Evolutionary conservation across 345 rosid species (phyloP), one percentile per base, ranked within the genome.

Genomic region (Combretum micranthum): DNA sequence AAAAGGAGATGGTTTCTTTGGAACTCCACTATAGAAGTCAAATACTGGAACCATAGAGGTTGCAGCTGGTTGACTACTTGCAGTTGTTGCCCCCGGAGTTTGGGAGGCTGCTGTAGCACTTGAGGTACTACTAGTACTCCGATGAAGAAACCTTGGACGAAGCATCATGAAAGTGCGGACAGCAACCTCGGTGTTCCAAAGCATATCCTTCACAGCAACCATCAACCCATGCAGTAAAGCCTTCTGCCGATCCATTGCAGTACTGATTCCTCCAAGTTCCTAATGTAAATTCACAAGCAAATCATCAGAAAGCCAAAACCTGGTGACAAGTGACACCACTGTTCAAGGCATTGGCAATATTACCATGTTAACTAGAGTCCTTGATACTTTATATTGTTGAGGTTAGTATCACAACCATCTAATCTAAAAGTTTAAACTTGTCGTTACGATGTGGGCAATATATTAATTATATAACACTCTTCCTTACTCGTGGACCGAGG

Each of bases 191-290:
- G 99, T 82, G 73, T 83, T 82, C 62, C 88, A 72, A 54, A 93
- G 69, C 95, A 87, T 87, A 61, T 79, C 88, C 74, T 93, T 93
- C 18, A 68, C 96, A 62, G 69, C 80, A 68, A 75, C 72, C 96
- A 87, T 93, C 55, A 85, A 82, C 69, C 75, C 95, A 18, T 79
- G 91, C 10, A 89, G 80, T 62, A 79, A 72, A 57, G 87, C 84
- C 73, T 83, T 89, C 69, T 89, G 92, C 47, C 96, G 62, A 42
- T 93, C 99, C 86, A 81, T 83, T 43, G 84, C 76, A 44, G 84
- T 76, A 54, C 70, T 78, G 63, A 85, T 83, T 63, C 96, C 99
- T 64, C 97, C 99, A 76, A 93, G 92, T 74, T 93, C 99, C 97
- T 93, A 57, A 42, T 17, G 48, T 23, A 50, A 53, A 14, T 18